Evolutionary conservation across 805 yeast species (phyloP).

Genomic region (Kazachstania psychrophila): DNA sequence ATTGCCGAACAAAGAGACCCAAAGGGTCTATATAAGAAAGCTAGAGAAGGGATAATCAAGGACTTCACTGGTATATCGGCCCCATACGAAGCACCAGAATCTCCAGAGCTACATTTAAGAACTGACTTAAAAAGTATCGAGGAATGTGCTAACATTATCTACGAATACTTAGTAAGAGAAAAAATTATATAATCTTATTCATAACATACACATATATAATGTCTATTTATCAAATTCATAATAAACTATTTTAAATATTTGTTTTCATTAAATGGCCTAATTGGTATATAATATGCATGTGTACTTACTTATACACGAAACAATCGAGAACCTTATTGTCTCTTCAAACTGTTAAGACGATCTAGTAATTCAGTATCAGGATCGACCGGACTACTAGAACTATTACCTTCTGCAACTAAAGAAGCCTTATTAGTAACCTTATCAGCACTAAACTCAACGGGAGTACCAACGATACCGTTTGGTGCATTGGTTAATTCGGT

Average conservation of each 20-base stretch:
- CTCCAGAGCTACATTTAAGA: constrained; percentile 73
- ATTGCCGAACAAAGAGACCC: constrained; percentile 97
- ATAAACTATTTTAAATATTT: too few relatives aligned
- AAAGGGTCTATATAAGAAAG: constrained; percentile 92
- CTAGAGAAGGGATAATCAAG: constrained; percentile 87
- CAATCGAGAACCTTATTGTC: constrained; percentile 30
- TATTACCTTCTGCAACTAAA: constrained; percentile 34
- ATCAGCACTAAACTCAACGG: constrained; percentile 13
- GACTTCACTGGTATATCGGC: constrained; percentile 95
- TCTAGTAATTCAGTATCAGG: constrained; percentile 86
- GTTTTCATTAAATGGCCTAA: too few relatives aligned
- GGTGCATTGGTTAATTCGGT: constrained; percentile 42
- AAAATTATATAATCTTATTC: constrained; percentile 18
- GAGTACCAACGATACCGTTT: constrained; percentile 22
- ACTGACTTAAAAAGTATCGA: constrained; percentile 67
- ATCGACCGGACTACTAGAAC: constrained; percentile 11
- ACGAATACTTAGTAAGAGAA: constrained; percentile 52
- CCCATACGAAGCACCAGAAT: constrained; percentile 87
- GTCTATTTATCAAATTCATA: too few relatives aligned
- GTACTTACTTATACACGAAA: too few relatives aligned
- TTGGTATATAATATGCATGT: too few relatives aligned
- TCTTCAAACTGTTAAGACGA: constrained; percentile 70
- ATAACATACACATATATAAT: neutral
- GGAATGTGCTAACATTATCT: constrained; percentile 67
- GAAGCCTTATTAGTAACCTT: constrained; percentile 10